Conservation (phyloP, 2,329 filamentous ascomycete species). For the Ceratocystis ficicola region DNA sequence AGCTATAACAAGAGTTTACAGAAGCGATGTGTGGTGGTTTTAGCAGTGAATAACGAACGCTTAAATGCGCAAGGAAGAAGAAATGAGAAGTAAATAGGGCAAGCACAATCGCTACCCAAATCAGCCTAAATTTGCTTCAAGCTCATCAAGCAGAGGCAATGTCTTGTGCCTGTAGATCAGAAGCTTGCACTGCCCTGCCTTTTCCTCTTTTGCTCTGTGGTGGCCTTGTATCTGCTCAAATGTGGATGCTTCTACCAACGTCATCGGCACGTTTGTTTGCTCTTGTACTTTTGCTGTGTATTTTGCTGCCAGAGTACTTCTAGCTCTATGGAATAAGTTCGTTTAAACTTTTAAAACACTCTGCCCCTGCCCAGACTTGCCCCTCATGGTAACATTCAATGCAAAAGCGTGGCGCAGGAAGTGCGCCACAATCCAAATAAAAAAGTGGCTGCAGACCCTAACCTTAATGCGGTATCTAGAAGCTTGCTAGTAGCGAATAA, state of each 20-base stretch:
- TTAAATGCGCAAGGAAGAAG: not conserved
- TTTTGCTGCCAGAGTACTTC: not conserved
- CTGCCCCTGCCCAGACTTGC: not conserved
- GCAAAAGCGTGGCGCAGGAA: not conserved
- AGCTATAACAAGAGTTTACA: not conserved
- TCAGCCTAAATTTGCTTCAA: conserved; percentile 24
- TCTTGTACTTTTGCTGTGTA: conserved; percentile 15
- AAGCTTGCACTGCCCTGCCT: conserved; percentile 19
- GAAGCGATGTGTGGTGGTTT: not conserved
- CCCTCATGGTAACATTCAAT: not conserved
- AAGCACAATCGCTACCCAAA: not conserved
- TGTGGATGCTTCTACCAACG: conserved; percentile 6
- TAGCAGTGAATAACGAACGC: not conserved
- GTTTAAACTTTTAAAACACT: not conserved
- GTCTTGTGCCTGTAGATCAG: conserved; percentile 20
- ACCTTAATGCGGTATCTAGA: not conserved
- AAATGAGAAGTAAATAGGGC: not conserved
- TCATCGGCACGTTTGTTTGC: conserved; percentile 1
- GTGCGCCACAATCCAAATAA: not conserved
- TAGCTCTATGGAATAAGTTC: not conserved
- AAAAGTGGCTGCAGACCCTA: not conserved
- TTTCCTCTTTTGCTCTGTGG: not conserved
- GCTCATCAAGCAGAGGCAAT: not conserved
- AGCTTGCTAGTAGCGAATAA: not conserved
- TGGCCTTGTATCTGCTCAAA: conserved; percentile 6